Conservation (phyloP, 2,329 filamentous ascomycete genomes). For the Akanthomyces muscarius region DNA sequence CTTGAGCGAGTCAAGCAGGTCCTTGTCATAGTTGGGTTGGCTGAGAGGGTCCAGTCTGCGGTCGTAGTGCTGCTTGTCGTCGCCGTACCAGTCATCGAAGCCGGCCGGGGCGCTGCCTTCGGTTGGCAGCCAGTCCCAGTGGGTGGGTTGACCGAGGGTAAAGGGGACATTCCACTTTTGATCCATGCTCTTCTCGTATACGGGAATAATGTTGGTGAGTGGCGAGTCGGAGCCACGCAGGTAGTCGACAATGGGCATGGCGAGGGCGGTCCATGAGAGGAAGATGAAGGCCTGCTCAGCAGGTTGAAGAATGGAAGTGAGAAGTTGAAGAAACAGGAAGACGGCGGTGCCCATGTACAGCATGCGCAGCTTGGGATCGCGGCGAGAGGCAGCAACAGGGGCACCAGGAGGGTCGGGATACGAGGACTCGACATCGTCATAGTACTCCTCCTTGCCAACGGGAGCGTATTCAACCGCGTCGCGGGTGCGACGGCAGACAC, state of each 20-base stretch:
- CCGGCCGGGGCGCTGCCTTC: constrained; percentile 15
- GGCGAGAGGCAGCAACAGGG: not conserved
- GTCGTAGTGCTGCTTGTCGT: constrained; percentile 30
- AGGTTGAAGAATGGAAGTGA: constrained; percentile 26
- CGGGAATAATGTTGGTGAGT: constrained; percentile 24
- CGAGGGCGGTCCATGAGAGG: constrained; percentile 32
- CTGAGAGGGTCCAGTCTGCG: constrained; percentile 36
- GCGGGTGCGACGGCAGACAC: not conserved
- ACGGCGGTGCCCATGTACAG: constrained; percentile 20
- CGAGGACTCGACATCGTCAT: constrained; percentile 14
- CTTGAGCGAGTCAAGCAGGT: constrained; percentile 27
- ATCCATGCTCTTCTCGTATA: constrained; percentile 23
- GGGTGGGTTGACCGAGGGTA: constrained; percentile 23
- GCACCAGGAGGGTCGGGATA: not conserved
- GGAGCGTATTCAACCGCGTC: constrained; percentile 20
- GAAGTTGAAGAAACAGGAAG: constrained; percentile 21
- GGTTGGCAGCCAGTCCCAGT: constrained; percentile 26
- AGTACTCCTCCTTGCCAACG: constrained; percentile 25
- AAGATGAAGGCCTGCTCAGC: constrained; percentile 30
- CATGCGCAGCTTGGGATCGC: not conserved
- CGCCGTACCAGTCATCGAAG: constrained; percentile 28
- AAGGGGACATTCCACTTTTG: constrained; percentile 24
- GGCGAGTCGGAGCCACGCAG: constrained; percentile 25
- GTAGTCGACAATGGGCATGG: constrained; percentile 34
- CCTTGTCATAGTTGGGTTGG: constrained; percentile 37